A percentile compares a stretch with the other conserved stretches of the same genome.
Conservation (phyloP, 805 yeast genomes). For the Candida adriatica region DNA sequence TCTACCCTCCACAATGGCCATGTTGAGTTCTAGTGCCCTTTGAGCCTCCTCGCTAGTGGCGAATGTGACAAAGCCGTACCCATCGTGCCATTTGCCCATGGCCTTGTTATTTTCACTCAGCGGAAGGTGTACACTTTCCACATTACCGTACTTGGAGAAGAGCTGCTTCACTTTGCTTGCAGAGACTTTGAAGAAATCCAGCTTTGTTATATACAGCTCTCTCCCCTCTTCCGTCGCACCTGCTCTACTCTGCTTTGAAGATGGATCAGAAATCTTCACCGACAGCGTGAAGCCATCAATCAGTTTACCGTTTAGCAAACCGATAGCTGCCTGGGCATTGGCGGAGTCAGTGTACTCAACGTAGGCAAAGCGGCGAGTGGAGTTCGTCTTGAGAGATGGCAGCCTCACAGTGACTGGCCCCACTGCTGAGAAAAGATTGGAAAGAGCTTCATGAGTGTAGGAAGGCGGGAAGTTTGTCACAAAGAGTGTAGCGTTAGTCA, state of each 20-base stretch:
- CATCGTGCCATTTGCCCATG: slow-evolving; percentile 36
- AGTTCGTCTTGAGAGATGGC: slow-evolving; percentile 52
- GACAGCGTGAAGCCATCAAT: slow-evolving; percentile 36
- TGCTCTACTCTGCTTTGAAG: slow-evolving; percentile 31
- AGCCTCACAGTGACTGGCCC: slow-evolving; percentile 47
- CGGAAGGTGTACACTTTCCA: slow-evolving; percentile 50
- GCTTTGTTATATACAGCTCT: slow-evolving; percentile 48
- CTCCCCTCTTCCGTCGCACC: slow-evolving; percentile 47
- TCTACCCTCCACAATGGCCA: slow-evolving; percentile 37
- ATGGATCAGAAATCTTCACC: slow-evolving; percentile 60
- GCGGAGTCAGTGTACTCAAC: slow-evolving; percentile 43
- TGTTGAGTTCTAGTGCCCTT: slow-evolving; percentile 37
- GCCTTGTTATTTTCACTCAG: slow-evolving; percentile 22
- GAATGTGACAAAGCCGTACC: slow-evolving; percentile 62
- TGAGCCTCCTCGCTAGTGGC: slow-evolving; percentile 36
- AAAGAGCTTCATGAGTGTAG: slow-evolving; percentile 33
- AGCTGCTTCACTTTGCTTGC: slow-evolving; percentile 31
- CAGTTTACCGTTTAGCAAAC: slow-evolving; percentile 31
- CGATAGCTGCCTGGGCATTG: slow-evolving; percentile 40
- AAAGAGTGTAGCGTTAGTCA: slow-evolving; percentile 53
- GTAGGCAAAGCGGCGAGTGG: slow-evolving; percentile 66
- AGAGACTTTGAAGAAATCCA: slow-evolving; percentile 39
- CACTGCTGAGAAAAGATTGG: slow-evolving; percentile 30
- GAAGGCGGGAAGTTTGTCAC: slow-evolving; percentile 67
- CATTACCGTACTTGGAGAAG: slow-evolving; percentile 44